Conservation (phyloP, 2,329 filamentous ascomycete genomes). For the Cercospora berteroae region DNA sequence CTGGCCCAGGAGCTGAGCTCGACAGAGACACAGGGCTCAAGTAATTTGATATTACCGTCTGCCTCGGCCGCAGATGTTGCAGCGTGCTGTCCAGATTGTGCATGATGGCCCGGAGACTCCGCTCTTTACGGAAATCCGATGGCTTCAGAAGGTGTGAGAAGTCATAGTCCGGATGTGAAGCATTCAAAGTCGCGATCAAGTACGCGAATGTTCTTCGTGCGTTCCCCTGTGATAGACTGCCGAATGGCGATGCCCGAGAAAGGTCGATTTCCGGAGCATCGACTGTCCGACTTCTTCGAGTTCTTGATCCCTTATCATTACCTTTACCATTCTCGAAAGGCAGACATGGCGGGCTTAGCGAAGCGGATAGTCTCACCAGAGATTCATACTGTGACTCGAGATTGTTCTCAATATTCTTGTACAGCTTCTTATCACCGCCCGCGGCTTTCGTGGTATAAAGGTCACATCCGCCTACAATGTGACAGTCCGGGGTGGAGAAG, state of each 20-base stretch:
- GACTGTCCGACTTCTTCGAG: constrained; percentile 31
- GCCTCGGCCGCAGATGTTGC: constrained; percentile 71
- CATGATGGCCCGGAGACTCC: constrained; percentile 76
- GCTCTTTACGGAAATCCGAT: constrained; percentile 83
- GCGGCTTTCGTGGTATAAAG: constrained; percentile 97
- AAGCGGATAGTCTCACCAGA: constrained; percentile 79
- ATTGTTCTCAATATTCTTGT: constrained; percentile 89
- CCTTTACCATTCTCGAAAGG: constrained; percentile 26
- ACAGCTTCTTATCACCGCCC: constrained; percentile 92
- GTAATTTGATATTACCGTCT: constrained; percentile 27
- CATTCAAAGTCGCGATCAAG: constrained; percentile 92
- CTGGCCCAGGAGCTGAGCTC: constrained; percentile 30
- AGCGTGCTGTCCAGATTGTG: constrained; percentile 83
- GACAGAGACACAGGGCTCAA: constrained; percentile 31
- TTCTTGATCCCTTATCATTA: constrained; percentile 32
- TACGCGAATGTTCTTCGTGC: constrained; percentile 93
- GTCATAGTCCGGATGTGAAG: constrained; percentile 93
- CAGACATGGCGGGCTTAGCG: constrained; percentile 71
- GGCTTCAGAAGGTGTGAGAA: constrained; percentile 90
- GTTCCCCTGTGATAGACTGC: constrained; percentile 80
- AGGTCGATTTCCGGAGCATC: constrained; percentile 56
- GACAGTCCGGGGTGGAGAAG: constrained; percentile 90
- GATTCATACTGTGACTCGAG: constrained; percentile 90
- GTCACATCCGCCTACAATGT: constrained; percentile 90
- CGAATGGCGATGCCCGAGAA: constrained; percentile 86